These are phyloP conservation scores for Lolium perenne DNA, from an alignment of 176 grass and related monocot genomes.

Conservation along the genomic window DNA sequence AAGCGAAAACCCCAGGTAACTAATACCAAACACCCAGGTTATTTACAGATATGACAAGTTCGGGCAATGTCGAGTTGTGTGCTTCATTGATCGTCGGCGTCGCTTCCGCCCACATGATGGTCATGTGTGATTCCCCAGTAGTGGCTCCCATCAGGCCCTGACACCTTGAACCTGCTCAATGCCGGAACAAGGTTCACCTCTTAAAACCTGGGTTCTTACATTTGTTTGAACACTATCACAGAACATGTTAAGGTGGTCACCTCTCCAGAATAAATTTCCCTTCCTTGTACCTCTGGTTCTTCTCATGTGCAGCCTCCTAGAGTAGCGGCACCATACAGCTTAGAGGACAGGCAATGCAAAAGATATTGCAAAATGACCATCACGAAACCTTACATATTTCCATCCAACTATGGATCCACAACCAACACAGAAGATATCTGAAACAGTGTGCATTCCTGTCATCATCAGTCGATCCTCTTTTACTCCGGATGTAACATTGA, in stretches of 20 bases:
- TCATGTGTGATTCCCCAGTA: constrained; percentile 65
- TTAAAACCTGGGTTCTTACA: neutral
- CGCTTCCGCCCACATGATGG: constrained; percentile 61
- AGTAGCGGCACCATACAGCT: constrained; percentile 42
- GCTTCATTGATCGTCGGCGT: constrained; percentile 69
- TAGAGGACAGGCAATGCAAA: constrained; percentile 34
- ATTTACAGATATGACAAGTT: constrained; percentile 50
- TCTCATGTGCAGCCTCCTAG: constrained; percentile 80
- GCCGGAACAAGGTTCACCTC: neutral
- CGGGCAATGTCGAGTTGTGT: neutral
- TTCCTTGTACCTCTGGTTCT: constrained; percentile 97
- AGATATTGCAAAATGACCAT: constrained; percentile 21
- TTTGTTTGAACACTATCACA: constrained; percentile 19
- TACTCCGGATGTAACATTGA: constrained; percentile 83
- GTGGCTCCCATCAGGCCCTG: constrained; percentile 69
- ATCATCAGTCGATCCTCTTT: constrained; percentile 94
- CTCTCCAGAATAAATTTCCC: constrained; percentile 97
- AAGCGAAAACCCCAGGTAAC: constrained; percentile 35
- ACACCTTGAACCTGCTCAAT: constrained; percentile 72
- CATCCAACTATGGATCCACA: constrained; percentile 97
- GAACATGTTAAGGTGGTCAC: constrained; percentile 40
- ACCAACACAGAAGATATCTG: constrained; percentile 97
- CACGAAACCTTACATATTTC: constrained; percentile 92
- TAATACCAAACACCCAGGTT: constrained; percentile 33
- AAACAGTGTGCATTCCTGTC: constrained; percentile 95